phyloP scores from a whole-genome alignment of 2,329 filamentous ascomycete genomes.

The Fusarium goolgardi region DNA sequence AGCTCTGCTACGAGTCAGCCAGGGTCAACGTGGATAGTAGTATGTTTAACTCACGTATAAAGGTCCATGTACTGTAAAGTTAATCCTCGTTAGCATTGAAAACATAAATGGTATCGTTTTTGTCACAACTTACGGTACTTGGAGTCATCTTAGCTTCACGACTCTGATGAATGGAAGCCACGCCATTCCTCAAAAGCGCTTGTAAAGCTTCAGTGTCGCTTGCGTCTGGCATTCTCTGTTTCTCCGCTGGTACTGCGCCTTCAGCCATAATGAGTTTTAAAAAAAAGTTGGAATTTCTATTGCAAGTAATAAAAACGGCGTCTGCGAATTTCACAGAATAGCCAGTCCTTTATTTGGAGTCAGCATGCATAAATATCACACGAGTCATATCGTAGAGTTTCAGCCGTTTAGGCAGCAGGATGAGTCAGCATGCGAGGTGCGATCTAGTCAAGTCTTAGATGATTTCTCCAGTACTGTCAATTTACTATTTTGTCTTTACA shows the following conservation, averaged over 20 bases:
- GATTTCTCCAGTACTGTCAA: background rate
- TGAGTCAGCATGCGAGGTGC: accelerated
- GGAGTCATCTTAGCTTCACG: background rate
- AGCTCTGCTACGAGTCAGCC: background rate
- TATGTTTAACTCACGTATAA: background rate
- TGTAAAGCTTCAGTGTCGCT: background rate
- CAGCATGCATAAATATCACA: too few relatives aligned
- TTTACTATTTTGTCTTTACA: background rate
- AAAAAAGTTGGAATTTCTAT: background rate
- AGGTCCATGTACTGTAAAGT: background rate
- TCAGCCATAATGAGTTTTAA: background rate
- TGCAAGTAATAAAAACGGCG: too few relatives aligned
- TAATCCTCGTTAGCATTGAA: background rate
- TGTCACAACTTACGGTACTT: background rate
- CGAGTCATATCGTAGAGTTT: background rate
- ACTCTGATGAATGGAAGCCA: background rate
- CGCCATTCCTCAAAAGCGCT: background rate
- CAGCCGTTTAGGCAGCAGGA: background rate
- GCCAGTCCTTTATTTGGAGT: too few relatives aligned
- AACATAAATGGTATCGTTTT: background rate
- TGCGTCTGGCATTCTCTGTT: background rate
- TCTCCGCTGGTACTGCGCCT: background rate
- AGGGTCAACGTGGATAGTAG: background rate
- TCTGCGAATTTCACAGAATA: too few relatives aligned
- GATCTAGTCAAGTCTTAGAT: background rate